Conservation (phyloP, 805 yeast genomes). For the Candida saitoana region DNA sequence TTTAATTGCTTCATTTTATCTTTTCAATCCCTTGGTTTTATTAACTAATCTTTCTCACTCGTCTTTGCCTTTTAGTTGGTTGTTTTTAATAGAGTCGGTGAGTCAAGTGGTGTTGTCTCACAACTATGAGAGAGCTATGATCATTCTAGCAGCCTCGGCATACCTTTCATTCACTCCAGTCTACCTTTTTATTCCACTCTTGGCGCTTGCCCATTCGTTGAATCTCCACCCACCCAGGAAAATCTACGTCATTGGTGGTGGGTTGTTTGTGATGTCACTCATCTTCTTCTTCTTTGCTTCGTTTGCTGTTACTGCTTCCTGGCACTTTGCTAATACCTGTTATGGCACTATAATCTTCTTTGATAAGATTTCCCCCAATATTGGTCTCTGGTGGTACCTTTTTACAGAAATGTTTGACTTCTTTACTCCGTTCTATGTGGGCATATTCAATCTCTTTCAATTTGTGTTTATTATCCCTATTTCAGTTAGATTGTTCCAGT, state of each 20-base stretch:
- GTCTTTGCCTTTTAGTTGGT: conserved; percentile 56
- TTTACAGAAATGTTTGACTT: conserved; percentile 93
- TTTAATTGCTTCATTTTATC: conserved; percentile 58
- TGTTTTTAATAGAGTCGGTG: conserved; percentile 49
- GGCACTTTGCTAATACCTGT: conserved; percentile 24
- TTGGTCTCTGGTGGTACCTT: conserved; percentile 98
- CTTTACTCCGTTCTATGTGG: conserved; percentile 76
- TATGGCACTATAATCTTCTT: conserved; percentile 59
- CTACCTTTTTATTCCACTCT: conserved; percentile 57
- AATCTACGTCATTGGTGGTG: conserved; percentile 17
- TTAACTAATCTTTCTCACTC: conserved; percentile 68
- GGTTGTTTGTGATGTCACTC: conserved; percentile 14
- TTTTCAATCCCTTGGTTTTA: conserved; percentile 77
- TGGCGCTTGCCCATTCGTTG: conserved; percentile 29
- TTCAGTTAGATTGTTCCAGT: conserved; percentile 56
- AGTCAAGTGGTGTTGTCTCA: conserved; percentile 39
- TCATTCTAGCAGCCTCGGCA: conserved; percentile 57
- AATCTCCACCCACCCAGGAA: conserved; percentile 4
- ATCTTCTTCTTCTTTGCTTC: conserved; percentile 24
- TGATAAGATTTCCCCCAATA: conserved; percentile 75
- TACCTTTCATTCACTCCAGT: conserved; percentile 63
- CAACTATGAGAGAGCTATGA: conserved; percentile 42
- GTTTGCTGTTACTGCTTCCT: conserved; percentile 23
- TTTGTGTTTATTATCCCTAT: conserved; percentile 68
- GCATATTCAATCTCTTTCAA: conserved; percentile 76